A percentile compares a stretch with the other conserved stretches of the same genome.
These are phyloP conservation scores for Yamadazyma atmosphaerica DNA, from an alignment of 1,139 yeast species.

Conservation along the genomic window DNA sequence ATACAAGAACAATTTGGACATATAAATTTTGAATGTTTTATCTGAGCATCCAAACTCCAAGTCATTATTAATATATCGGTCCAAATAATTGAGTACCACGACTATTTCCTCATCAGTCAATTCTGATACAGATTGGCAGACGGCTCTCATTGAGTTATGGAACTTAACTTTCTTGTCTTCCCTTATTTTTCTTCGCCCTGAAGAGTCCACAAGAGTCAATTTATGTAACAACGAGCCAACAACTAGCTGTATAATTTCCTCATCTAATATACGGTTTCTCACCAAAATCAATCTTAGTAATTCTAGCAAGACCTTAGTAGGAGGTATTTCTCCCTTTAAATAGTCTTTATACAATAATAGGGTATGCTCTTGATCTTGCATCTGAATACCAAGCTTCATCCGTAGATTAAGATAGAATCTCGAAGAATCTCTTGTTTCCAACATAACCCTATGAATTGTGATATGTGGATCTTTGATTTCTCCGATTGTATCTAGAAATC, in stretches of 20 bases:
- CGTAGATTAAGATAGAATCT: slow-evolving; percentile 4
- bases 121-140: slow-evolving; percentile 33
- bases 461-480: neutral
- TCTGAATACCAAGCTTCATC: slow-evolving; percentile 5
- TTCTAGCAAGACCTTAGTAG: slow-evolving; percentile 23
- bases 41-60: slow-evolving; percentile 1
- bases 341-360: slow-evolving; percentile 8
- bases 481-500: slow-evolving; percentile 1
- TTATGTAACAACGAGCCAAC: slow-evolving; percentile 15
- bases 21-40: slow-evolving; percentile 1
- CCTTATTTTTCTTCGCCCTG: neutral
- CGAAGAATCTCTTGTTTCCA: slow-evolving; percentile 4
- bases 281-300: slow-evolving; percentile 21
- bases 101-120: slow-evolving; percentile 16
- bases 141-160: slow-evolving; percentile 27
- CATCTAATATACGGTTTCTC: slow-evolving; percentile 17
- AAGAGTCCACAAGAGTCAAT: slow-evolving; percentile 1
- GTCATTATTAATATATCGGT: neutral
- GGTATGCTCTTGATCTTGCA: slow-evolving; percentile 2
- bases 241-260: slow-evolving; percentile 13
- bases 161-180: slow-evolving; percentile 20
- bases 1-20: slow-evolving; percentile 6
- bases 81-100: slow-evolving; percentile 3
- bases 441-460: slow-evolving; percentile 7
- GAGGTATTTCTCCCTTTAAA: slow-evolving; percentile 2